Conservation (phyloP, 305 asterid genomes). For the Andrographis paniculata region DNA sequence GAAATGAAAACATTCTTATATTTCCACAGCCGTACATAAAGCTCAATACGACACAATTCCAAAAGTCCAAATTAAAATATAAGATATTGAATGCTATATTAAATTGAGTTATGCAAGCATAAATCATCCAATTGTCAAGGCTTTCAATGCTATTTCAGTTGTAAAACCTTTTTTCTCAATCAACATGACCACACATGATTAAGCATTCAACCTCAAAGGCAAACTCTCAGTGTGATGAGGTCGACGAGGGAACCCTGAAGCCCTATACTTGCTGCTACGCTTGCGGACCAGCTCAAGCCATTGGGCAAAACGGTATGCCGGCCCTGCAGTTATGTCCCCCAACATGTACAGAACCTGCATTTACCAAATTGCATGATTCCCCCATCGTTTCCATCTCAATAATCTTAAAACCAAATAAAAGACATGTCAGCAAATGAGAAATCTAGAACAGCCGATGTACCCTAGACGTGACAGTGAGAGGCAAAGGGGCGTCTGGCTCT, state of each 20-base stretch:
- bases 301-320: slow-evolving; percentile 84
- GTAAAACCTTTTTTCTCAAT: too few relatives aligned
- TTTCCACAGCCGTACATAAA: too few relatives aligned
- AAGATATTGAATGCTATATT: too few relatives aligned
- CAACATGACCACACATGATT: neutral
- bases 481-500: slow-evolving; percentile 74
- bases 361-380: slow-evolving; percentile 11
- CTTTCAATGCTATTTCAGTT: too few relatives aligned
- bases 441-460: slow-evolving; percentile 21
- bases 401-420: slow-evolving; percentile 1
- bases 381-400: slow-evolving; percentile 7
- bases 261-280: slow-evolving; percentile 71
- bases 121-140: too few relatives aligned
- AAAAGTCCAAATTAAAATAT: too few relatives aligned
- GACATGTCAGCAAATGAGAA: neutral
- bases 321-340: slow-evolving; percentile 94
- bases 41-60: too few relatives aligned
- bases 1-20: too few relatives aligned
- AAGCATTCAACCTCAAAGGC: slow-evolving; percentile 52
- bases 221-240: slow-evolving; percentile 45
- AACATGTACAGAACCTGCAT: slow-evolving; percentile 92
- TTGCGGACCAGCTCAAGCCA: slow-evolving; percentile 97
- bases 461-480: slow-evolving; percentile 94
- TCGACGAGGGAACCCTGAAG: slow-evolving; percentile 81
- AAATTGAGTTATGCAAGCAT: too few relatives aligned